A percentile compares a stretch with the other conserved stretches of the same genome.
Evolutionary conservation across 257 asterid species (phyloP).

Genomic region (Thymus mandschuricus): DNA sequence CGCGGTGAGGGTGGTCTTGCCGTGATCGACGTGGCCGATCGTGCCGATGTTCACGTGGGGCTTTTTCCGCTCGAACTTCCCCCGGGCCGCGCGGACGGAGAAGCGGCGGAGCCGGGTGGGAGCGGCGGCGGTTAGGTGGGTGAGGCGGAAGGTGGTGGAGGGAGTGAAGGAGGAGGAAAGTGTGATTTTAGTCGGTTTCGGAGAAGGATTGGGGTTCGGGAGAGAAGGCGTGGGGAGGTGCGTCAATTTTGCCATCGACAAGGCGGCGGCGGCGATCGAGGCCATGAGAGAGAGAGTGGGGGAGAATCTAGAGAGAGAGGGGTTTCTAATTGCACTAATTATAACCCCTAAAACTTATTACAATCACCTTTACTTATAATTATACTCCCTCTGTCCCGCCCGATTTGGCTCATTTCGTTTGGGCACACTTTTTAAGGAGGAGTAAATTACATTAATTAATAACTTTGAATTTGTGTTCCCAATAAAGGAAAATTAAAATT

Average conservation of each 20-base stretch:
- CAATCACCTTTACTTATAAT: too few relatives aligned
- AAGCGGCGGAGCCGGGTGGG: constrained; percentile 35
- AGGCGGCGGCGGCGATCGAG: constrained; percentile 45
- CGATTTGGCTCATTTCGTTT: too few relatives aligned
- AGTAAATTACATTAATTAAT: too few relatives aligned
- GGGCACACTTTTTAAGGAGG: too few relatives aligned
- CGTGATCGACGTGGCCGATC: constrained; percentile 98
- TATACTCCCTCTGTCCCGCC: too few relatives aligned
- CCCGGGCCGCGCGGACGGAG: constrained; percentile 78
- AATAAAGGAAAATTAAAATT: too few relatives aligned
- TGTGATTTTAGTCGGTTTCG: constrained; percentile 41
- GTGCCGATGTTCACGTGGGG: constrained; percentile 97
- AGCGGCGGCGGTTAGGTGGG: constrained; percentile 29
- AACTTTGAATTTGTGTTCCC: too few relatives aligned
- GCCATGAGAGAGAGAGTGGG: constrained; percentile 40
- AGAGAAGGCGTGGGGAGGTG: constrained; percentile 31
- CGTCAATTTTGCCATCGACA: constrained; percentile 39
- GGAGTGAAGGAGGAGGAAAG: constrained; percentile 56
- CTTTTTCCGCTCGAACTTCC: constrained; percentile 89
- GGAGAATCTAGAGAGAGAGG: background rate
- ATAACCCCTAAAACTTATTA: background rate
- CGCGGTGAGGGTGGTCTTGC: constrained; percentile 93
- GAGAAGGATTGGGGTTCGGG: constrained; percentile 23
- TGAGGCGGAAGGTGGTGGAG: constrained; percentile 40
- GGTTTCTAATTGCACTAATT: background rate